Conservation (phyloP, 176 grass and related monocot species). For the Hordeum marinum region DNA sequence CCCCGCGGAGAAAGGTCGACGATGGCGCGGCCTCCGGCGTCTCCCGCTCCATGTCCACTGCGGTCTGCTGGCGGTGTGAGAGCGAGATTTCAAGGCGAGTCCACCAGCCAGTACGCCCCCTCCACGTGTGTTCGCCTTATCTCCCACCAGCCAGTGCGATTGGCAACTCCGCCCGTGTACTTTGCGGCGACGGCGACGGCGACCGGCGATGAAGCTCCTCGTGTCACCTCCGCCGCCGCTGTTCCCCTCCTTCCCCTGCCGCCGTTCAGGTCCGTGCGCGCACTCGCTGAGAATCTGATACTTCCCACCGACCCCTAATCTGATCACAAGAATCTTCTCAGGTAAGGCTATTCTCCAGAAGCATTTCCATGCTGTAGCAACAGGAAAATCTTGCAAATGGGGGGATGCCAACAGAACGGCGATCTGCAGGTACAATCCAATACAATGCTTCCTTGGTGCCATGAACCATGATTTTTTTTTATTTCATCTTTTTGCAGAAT, state of each 20-base stretch:
- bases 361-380: not conserved
- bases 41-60: slow-evolving; percentile 55
- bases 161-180: not conserved
- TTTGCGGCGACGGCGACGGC: not conserved
- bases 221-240: not conserved
- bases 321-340: not conserved
- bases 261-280: not conserved
- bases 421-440: not conserved
- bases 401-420: not conserved
- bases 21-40: slow-evolving; percentile 47
- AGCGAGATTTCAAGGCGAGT: not conserved
- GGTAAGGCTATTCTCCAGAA: not conserved
- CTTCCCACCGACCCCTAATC: not conserved
- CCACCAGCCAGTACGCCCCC: not conserved
- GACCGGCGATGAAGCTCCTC: not conserved
- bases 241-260: not conserved
- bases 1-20: slow-evolving; percentile 59
- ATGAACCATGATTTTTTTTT: not conserved
- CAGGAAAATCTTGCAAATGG: not conserved
- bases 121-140: slow-evolving; percentile 26
- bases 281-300: not conserved
- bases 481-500: not conserved
- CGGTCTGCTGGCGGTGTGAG: not conserved
- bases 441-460: not conserved
- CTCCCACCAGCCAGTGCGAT: not conserved